Base-by-base conservation (phyloP, 1,284 basidiomycete species). In the Moesziomyces globuligerus region DNA sequence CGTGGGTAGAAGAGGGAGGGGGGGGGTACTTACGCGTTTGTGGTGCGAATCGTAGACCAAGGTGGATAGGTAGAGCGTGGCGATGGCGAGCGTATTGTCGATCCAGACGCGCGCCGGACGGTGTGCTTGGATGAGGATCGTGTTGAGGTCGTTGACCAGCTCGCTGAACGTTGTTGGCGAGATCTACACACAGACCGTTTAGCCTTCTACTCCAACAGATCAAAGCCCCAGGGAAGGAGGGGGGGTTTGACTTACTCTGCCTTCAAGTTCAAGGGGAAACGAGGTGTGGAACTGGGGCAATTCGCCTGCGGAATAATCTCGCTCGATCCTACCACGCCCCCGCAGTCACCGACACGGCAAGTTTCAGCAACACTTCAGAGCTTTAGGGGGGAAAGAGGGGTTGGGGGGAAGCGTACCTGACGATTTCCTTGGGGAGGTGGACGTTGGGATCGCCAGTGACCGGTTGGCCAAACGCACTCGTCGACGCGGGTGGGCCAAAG, bases 241-340 rank as follows among this genome's bases (percentile, higher is more conserved):
- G 11, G 21, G 8, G 15, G 9, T 15, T 15, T 3, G 15, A 60
- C 70, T 75, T 79, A 92, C 90, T 79, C 91, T 87, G 53, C 90
- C 90, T 75, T 92, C 91, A 7, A 93, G 84, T 76, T 93, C 91
- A 21, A 93, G 83, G 2, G 90, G 91, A 81, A 90, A 93, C 67
- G 89, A 87, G 0, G 91, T 87, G 28, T 90, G 86, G 80, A 93
- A 83, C 80, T 93, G 92, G 11, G 88, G 85, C 21, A 93, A 83
- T 79, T 93, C 91, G 6, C 91, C 91, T 0, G 89, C 88, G 17
- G 86, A 87, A 76, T 92, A 93, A 81, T 93, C 91, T 41, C 92
- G 85, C 82, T 93, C 91, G 47, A 93, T 85, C 34, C 91, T 69
- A 34, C n/a, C n/a, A n/a, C n/a, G 26, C 8, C 5, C 28, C 3